phyloP scores from a whole-genome alignment of 176 grass and related monocot genomes.

The Eleusine indica region DNA sequence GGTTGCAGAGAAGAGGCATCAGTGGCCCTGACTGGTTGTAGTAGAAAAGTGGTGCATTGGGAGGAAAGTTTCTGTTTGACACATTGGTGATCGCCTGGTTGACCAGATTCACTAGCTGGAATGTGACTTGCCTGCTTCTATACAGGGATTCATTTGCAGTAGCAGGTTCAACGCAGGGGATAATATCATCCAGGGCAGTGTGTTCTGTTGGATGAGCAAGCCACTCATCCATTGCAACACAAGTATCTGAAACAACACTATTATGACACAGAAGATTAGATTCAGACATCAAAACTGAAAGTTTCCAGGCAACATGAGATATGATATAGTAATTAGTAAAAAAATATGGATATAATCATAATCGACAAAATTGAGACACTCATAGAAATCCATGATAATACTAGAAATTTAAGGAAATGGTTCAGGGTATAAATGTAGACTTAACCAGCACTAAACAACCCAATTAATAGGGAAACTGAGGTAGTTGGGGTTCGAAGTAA shows the following conservation, averaged over 20 bases:
- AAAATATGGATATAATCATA: neutral
- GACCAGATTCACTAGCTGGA: conserved; percentile 74
- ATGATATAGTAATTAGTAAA: neutral
- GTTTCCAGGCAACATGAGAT: neutral
- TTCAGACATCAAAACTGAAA: neutral
- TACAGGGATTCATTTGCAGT: conserved; percentile 80
- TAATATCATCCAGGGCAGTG: conserved; percentile 84
- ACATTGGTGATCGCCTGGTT: conserved; percentile 74
- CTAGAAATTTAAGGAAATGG: neutral
- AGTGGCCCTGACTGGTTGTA: conserved; percentile 87
- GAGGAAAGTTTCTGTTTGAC: conserved; percentile 65
- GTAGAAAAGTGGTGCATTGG: conserved; percentile 48
- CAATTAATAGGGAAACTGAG: neutral
- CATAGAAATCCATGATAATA: neutral
- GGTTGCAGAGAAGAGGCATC: conserved; percentile 84
- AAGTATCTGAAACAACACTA: conserved; percentile 76
- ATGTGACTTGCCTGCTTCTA: conserved; percentile 66
- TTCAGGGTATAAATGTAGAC: neutral
- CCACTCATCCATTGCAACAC: conserved; percentile 91
- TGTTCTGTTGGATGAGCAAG: conserved; percentile 71
- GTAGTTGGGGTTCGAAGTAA: neutral
- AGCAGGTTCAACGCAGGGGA: conserved; percentile 75
- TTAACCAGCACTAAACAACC: neutral
- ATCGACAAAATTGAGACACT: neutral
- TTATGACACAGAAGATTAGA: conserved; percentile 19